phyloP scores from a whole-genome alignment of 768 basidiomycete species.

The Amanita brunnescens region DNA sequence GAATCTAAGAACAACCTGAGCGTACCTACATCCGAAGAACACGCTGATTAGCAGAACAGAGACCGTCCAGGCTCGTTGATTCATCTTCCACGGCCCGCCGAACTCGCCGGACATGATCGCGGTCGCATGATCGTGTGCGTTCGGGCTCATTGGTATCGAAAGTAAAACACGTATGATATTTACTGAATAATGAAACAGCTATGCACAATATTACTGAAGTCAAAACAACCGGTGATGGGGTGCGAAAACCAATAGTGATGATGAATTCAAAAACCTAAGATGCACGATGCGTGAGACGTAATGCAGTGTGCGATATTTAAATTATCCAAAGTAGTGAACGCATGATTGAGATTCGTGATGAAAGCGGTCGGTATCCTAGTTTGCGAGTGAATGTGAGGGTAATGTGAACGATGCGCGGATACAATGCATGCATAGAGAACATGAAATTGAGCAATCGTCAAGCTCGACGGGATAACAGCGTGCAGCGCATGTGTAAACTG shows the following conservation, averaged over 20 bases:
- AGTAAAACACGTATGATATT: neutral
- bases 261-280: neutral
- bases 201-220: constrained; percentile 1
- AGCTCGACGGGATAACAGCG: neutral
- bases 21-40: neutral
- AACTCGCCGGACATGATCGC: neutral
- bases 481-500: constrained; percentile 5
- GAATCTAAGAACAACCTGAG: no score
- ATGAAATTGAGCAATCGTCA: neutral
- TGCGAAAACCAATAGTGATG: neutral
- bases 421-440: neutral
- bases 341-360: neutral
- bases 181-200: constrained; percentile 5
- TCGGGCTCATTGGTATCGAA: no score
- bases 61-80: neutral
- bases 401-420: constrained; percentile 1
- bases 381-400: neutral
- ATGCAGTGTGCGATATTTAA: neutral
- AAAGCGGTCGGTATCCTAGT: constrained; percentile 1
- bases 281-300: neutral
- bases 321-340: neutral
- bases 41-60: neutral
- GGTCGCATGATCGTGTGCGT: neutral
- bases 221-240: neutral
- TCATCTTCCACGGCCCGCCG: neutral